Evolutionary conservation across 1,284 basidiomycete genomes (phyloP).

Genomic region (Cystobasidium pallidum): DNA sequence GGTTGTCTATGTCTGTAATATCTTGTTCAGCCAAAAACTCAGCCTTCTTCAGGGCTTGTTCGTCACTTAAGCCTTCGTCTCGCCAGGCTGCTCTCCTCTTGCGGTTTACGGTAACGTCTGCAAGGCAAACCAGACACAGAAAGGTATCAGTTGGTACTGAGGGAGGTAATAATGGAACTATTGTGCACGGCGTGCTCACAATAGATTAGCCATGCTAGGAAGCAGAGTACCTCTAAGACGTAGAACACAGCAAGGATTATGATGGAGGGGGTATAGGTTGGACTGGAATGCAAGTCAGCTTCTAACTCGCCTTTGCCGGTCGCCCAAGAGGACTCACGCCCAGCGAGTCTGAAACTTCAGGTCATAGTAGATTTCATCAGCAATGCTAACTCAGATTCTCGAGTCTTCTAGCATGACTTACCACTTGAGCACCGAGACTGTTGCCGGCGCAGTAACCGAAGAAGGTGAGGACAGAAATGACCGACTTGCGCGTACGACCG

Average conservation of each 20-base stretch:
- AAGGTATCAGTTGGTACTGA: not conserved
- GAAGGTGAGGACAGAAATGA: slow-evolving; percentile 52
- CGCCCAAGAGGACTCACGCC: not conserved
- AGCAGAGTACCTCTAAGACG: slow-evolving; percentile 27
- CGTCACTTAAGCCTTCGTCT: slow-evolving; percentile 21
- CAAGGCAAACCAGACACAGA: not conserved
- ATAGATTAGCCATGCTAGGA: slow-evolving; percentile 22
- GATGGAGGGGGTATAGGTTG: slow-evolving; percentile 25
- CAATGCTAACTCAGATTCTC: too few species aligned
- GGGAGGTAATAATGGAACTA: not conserved
- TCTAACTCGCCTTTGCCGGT: too few species aligned
- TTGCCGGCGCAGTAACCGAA: slow-evolving; percentile 54
- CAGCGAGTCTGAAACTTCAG: slow-evolving; percentile 33
- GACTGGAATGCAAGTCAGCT: slow-evolving; percentile 45
- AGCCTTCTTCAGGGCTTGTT: slow-evolving; percentile 10
- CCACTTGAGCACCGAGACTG: slow-evolving; percentile 30
- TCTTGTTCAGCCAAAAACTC: slow-evolving; percentile 20
- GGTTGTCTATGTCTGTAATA: slow-evolving; percentile 34
- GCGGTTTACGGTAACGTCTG: slow-evolving; percentile 14
- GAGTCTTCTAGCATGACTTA: too few species aligned
- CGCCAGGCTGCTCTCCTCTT: slow-evolving; percentile 3
- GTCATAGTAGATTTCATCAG: too few species aligned
- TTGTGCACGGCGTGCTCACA: not conserved
- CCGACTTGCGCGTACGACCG: slow-evolving; percentile 55
- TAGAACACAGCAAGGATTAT: slow-evolving; percentile 34